Evolutionary conservation across 2,329 filamentous ascomycete species (phyloP).

Genomic region (Beauveria asiatica): DNA sequence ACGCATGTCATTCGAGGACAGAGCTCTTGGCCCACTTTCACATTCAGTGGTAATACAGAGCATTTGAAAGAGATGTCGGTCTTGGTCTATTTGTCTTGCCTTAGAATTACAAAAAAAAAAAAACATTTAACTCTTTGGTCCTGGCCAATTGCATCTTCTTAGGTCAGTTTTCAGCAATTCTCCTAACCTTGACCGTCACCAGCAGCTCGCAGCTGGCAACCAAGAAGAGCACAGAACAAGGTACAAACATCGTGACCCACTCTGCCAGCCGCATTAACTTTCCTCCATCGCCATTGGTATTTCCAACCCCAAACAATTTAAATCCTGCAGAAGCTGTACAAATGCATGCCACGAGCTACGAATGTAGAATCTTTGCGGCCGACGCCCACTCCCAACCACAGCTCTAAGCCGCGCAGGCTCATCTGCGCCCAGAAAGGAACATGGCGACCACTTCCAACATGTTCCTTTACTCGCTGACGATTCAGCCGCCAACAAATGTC

Average conservation of each 20-base stretch:
- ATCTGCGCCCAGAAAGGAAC: slow-evolving; percentile 32
- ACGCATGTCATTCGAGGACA: not conserved
- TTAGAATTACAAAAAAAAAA: not conserved
- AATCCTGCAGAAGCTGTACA: slow-evolving; percentile 7
- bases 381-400: slow-evolving; percentile 8
- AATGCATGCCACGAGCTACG: slow-evolving; percentile 8
- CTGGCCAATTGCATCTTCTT: not conserved
- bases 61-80: not conserved
- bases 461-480: slow-evolving; percentile 96
- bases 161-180: not conserved
- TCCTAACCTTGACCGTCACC: not conserved
- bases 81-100: not conserved
- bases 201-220: not conserved
- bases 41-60: not conserved
- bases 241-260: slow-evolving; percentile 1
- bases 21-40: slow-evolving; percentile 6
- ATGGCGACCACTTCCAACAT: slow-evolving; percentile 99
- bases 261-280: slow-evolving; percentile 11
- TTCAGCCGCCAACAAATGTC: slow-evolving; percentile 84
- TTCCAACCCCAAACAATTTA: slow-evolving; percentile 6
- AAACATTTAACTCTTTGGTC: not conserved
- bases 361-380: slow-evolving; percentile 10
- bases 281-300: slow-evolving; percentile 5
- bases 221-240: not conserved
- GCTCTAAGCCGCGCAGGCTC: slow-evolving; percentile 9